phyloP scores from a whole-genome alignment of 768 basidiomycete genomes.

The Cystobasidiopsis lactophilus region DNA sequence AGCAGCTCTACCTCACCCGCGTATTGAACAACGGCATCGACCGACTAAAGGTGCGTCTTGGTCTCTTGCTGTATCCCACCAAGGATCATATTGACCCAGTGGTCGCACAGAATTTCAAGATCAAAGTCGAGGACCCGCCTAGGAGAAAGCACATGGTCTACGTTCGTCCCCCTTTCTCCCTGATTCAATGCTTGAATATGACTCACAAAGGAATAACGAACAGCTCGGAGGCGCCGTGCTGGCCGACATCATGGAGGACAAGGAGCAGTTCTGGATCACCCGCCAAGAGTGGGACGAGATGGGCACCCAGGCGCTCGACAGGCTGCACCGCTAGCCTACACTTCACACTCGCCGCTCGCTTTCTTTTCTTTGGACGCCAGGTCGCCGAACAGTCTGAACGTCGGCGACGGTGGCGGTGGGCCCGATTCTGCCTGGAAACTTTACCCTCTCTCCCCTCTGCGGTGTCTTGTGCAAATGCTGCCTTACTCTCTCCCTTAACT shows the following conservation, averaged over 20 bases:
- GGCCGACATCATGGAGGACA: conserved; percentile 79
- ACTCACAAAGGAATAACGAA: conserved; percentile 66
- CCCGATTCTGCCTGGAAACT: too few relatives aligned
- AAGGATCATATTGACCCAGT: background rate
- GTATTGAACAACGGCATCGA: conserved; percentile 64
- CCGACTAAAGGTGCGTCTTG: conserved; percentile 52
- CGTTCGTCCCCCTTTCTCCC: background rate
- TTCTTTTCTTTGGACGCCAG: too few relatives aligned
- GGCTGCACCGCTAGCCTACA: conserved; percentile 1
- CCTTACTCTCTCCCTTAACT: too few relatives aligned
- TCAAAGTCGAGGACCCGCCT: conserved; percentile 92
- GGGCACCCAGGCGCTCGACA: conserved; percentile 8
- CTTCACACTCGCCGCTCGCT: too few relatives aligned
- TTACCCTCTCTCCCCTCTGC: too few relatives aligned
- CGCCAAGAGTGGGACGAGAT: conserved; percentile 12
- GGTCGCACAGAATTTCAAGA: conserved; percentile 82
- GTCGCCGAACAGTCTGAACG: too few relatives aligned
- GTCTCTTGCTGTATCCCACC: background rate
- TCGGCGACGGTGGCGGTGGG: too few relatives aligned
- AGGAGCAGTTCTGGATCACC: conserved; percentile 44
- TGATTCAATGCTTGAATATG: background rate
- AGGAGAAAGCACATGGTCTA: conserved; percentile 56
- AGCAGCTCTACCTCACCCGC: conserved; percentile 86
- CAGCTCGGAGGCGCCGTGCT: conserved; percentile 97
- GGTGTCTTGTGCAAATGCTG: too few relatives aligned